A percentile compares a stretch with the other conserved stretches of the same genome.
phyloP scores from a whole-genome alignment of 148 eudicot species.

The Vaccinium macrocarpon region DNA sequence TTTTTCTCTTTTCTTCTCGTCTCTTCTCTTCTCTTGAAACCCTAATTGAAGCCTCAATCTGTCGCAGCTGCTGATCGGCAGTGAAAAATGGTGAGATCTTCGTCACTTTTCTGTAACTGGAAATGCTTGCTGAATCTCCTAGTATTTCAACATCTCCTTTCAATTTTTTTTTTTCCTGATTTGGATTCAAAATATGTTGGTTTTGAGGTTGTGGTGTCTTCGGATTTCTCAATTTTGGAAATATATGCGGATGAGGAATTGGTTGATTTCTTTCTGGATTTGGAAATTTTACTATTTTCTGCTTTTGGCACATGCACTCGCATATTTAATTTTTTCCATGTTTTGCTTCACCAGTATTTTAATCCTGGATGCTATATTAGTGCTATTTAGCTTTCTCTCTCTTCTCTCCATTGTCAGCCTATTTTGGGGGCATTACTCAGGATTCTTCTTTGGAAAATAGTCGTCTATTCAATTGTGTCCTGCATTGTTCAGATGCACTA shows the following conservation, averaged over 20 bases:
- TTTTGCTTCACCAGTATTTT: background rate
- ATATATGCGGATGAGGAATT: background rate
- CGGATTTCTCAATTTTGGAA: conserved; percentile 3
- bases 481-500: background rate
- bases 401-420: background rate
- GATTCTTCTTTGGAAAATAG: background rate
- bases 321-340: background rate
- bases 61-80: background rate
- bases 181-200: background rate
- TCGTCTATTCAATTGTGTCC: background rate
- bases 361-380: background rate
- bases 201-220: background rate
- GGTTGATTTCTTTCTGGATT: conserved; percentile 1
- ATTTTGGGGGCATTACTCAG: background rate
- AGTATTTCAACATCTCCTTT: background rate
- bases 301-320: background rate
- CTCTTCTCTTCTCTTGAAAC: background rate
- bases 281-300: background rate
- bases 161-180: background rate
- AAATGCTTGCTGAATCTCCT: background rate
- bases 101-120: background rate
- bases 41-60: conserved; percentile 2
- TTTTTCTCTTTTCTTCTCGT: too few relatives aligned
- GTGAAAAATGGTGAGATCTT: background rate
- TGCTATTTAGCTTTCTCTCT: background rate